Percentiles rank a stretch among this genome's conserved stretches.
Evolutionary conservation across 345 rosid species (phyloP).

Genomic region (Geranium rotundifolium): DNA sequence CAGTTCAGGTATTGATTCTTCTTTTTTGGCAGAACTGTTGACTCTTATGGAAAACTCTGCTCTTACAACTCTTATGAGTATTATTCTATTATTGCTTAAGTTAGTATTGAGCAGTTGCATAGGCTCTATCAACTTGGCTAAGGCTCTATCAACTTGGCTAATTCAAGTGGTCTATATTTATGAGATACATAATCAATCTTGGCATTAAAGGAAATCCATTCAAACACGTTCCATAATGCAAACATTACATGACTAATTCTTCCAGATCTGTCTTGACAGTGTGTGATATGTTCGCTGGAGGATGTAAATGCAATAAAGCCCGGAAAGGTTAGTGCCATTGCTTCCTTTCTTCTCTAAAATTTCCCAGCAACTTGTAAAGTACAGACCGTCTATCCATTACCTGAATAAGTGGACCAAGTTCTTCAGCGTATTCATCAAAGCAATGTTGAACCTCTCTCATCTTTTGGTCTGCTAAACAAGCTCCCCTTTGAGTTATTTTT

Average conservation of each 20-base stretch:
- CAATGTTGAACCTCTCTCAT: too few relatives aligned
- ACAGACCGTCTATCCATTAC: too few relatives aligned
- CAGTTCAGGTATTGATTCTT: conserved; percentile 62
- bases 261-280: conserved; percentile 34
- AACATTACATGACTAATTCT: conserved; percentile 8
- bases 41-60: background rate
- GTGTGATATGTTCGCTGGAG: conserved; percentile 86
- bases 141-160: too few relatives aligned
- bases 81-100: background rate
- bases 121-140: background rate
- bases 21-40: background rate
- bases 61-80: background rate
- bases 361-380: background rate
- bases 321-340: conserved; percentile 48
- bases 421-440: too few relatives aligned
- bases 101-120: background rate
- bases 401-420: too few relatives aligned
- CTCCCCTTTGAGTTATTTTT: too few relatives aligned
- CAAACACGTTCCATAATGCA: background rate
- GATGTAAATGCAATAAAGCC: conserved; percentile 65
- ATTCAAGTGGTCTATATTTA: background rate
- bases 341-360: background rate
- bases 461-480: too few relatives aligned
- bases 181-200: background rate
- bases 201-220: background rate